Base-by-base conservation (phyloP, 2,329 filamentous ascomycete genomes). In the Neofusicoccum cordaticola region DNA sequence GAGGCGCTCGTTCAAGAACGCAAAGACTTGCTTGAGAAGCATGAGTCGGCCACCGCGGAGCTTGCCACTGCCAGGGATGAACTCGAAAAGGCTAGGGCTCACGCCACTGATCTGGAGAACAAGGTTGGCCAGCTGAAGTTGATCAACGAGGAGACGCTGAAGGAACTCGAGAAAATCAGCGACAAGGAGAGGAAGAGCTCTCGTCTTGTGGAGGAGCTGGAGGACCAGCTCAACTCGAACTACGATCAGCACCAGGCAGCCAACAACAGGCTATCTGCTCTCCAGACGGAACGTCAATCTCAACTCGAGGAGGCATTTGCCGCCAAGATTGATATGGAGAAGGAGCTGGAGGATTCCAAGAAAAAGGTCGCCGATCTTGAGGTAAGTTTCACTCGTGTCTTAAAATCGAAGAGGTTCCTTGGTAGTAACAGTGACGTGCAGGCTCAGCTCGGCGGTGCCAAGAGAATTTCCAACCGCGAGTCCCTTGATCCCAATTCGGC, bases 171-270 rank as follows among this genome's bases (percentile, higher is more conserved):
- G 67, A 81, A 81, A 68, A 80, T 88, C 64, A 81, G 79, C 22
- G 80, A 82, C 15, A 86, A 86, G 79, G 96, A 96, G 82, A 89
- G 92, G 81, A 97, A 96, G 84, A 96, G 95, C 77, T 90, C 91
- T 47, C 88, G 92, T 22, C 83, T 99, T 12, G 92, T 99, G 8
- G 92, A 98, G 75, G 94, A 99, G 79, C 88, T 99, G 4, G 95
- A 99, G 78, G 94, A 98, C 71, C 95, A 99, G 77, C 87, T 99
- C 62, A 93, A 94, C 74, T 92, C 86, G 75, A 97, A 95, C 79
- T 99, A 93, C 78, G 95, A 99, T 73, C 91, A 97, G 75, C 93
- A 94, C 66, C 92, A 97, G 73, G 83, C 87, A 66, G 88, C 89
- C 12, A 93, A 87, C 76, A 96, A 97, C 79, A 88, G 94, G 62